Evolutionary conservation across 306 rosid species (phyloP), one percentile per base, ranked within the genome.

Genomic region (Glycyrrhiza uralensis): DNA sequence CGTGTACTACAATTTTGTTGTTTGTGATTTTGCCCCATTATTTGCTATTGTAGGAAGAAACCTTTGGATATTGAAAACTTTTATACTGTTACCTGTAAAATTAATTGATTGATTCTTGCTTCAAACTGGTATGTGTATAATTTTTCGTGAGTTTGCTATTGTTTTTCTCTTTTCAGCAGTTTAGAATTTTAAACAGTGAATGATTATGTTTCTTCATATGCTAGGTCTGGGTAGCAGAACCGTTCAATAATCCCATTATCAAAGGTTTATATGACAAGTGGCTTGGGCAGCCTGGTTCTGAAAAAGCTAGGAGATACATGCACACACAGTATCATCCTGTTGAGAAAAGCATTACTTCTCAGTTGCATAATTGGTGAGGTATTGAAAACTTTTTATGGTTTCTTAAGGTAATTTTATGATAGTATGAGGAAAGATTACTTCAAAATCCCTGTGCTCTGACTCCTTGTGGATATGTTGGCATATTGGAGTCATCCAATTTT

Each of bases 251-350:
- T 44, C 89, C 87, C 23, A 50, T 83, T 19, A 85, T 89, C 41
- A 85, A 62, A 78, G 78, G 87, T 51, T 64, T 94, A 63, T 94
- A 86, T 52, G 82, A 86, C 57, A 85, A 88, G 75, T 91, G 97
- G 99, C 95, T 94, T 68, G 91, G 51, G 80, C 85, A 87, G 65
- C 91, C 97, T 46, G 95, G 96, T 38, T 94, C 97, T n/a, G 91
- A 89, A 78, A 87, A 91, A 80, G 96, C 99, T 9, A 85, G 77
- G 87, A 88, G 80, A 73, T 72, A 83, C 78, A 61, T 88, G 84
- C 95, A 84, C 79, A 94, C 96, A 42, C 90, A 85, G 67, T 94
- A 94, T 72, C 97, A 88, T 69, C 90, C 87, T 33, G 67, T 94
- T 60, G 88, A 86, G 58, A 94, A 94, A 89, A 91, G 95, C 87